Conservation (phyloP, 140 eudicot genomes). For the Oenanthe javanica region DNA sequence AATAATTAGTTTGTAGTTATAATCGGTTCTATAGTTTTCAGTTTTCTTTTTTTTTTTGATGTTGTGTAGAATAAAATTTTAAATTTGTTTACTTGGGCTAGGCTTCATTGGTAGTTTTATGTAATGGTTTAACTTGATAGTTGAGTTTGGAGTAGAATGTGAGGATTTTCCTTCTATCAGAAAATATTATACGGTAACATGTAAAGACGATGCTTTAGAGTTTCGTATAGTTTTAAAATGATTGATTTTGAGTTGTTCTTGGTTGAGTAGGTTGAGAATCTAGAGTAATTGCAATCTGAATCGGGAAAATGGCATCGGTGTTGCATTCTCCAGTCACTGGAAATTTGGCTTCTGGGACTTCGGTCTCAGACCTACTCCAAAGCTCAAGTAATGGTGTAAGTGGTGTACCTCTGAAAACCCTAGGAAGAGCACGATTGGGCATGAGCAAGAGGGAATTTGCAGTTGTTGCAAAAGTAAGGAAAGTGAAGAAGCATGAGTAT, state of each 20-base stretch:
- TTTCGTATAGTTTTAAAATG: not conserved
- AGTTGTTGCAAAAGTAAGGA: slow-evolving; percentile 54
- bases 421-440: slow-evolving; percentile 57
- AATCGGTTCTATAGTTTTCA: not conserved
- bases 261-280: slow-evolving; percentile 26
- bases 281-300: slow-evolving; percentile 17
- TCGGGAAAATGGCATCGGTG: slow-evolving; percentile 55
- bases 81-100: not conserved
- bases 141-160: no score
- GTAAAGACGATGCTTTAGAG: not conserved
- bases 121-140: not conserved
- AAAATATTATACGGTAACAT: not conserved
- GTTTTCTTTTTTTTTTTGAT: not conserved
- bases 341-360: slow-evolving; percentile 43
- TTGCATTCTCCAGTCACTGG: slow-evolving; percentile 49
- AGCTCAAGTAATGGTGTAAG: slow-evolving; percentile 54
- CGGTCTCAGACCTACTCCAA: slow-evolving; percentile 72
- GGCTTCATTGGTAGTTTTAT: not conserved
- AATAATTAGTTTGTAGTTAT: not conserved
- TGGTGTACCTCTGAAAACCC: slow-evolving; percentile 57
- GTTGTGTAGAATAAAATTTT: not conserved
- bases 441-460: slow-evolving; percentile 33
- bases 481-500: slow-evolving; percentile 66
- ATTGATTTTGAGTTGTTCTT: slow-evolving; percentile 44
- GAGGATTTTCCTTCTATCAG: not conserved